Base-by-base conservation (phyloP, 176 grass and related monocot species). In the Hyparrhenia diplandra region DNA sequence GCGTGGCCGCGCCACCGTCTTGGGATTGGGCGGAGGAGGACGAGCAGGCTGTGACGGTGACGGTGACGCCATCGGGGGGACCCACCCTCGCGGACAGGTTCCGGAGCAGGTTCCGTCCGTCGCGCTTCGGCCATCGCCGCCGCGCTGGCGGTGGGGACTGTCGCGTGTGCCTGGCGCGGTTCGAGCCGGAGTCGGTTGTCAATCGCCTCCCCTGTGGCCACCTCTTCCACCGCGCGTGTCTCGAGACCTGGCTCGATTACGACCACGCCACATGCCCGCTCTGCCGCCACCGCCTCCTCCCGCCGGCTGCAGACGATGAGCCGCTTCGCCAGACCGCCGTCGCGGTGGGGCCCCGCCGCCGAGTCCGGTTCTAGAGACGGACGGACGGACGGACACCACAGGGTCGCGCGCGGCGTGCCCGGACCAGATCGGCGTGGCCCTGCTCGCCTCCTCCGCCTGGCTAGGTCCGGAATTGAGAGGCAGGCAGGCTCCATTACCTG, bases 241-340 rank as follows among this genome's bases (percentile, higher is more conserved):
- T 97, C 5, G 90, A 97, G 87, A 93, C 73, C 52, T 97, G 90
- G 94, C 85, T 97, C 2, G 81, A 85, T 72, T 97, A 97, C 90
- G 73, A 55, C 62, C 92, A 85, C 67, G 74, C 92, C 28, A 95
- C 92, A 3, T 95, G 92, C 69, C 92, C 92, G 30, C 87, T 95
- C 8, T 95, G 92, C 78, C 89, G 89, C 23, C 86, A 75, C 49
- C 89, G 73, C 76, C 42, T 92, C 67, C 81, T 92, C 46, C 82
- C 71, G 31, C 43, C 43, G 11, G 41, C 41, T 12, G 41, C 13
- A 1, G 43, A 46, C 43, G 46, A 49, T 5, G 46, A 49, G 13
- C 13, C 13, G 13, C 43, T 16, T 4, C 13, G 3, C 4, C 0
- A 1, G 46, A 18, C 17, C 47, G 47, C 16, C 46, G 46, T 49